These are phyloP conservation scores for Hypoxylon trugodes DNA, from an alignment of 495 filamentous ascomycete species.

Conservation along the genomic window DNA sequence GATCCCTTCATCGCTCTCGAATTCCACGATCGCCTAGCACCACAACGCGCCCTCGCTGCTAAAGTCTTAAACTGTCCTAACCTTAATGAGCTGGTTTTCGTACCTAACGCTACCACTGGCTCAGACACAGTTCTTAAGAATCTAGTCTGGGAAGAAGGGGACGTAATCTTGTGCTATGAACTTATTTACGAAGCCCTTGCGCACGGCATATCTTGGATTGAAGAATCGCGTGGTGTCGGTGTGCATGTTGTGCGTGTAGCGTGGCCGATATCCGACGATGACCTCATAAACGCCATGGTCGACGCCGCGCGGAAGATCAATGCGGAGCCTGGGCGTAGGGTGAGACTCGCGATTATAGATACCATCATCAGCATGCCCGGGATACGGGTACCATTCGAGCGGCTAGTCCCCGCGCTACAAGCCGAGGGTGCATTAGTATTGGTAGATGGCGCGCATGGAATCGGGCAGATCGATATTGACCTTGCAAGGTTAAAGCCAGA, in stretches of 20 bases:
- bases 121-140: conserved; percentile 78
- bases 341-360: conserved; percentile 77
- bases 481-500: conserved; percentile 72
- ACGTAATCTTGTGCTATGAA: conserved; percentile 53
- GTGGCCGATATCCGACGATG: conserved; percentile 69
- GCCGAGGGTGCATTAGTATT: conserved; percentile 67
- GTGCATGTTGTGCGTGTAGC: conserved; percentile 39
- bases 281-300: conserved; percentile 63
- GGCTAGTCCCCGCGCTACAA: conserved; percentile 67
- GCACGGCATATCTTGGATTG: conserved; percentile 66
- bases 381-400: conserved; percentile 79
- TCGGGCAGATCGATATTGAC: conserved; percentile 79
- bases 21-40: conserved; percentile 62
- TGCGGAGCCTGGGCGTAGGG: conserved; percentile 53
- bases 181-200: conserved; percentile 70
- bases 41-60: conserved; percentile 67
- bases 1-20: conserved; percentile 60
- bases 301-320: conserved; percentile 54
- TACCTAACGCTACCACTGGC: conserved; percentile 81
- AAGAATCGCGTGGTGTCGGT: conserved; percentile 55
- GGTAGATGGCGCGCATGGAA: conserved; percentile 84
- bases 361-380: conserved; percentile 79
- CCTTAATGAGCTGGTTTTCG: conserved; percentile 69
- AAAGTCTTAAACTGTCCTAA: conserved; percentile 63
- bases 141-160: conserved; percentile 56